Evolutionary conservation across 345 rosid species (phyloP), one percentile per base, ranked within the genome.

Genomic region (Eucalyptus brandiana): DNA sequence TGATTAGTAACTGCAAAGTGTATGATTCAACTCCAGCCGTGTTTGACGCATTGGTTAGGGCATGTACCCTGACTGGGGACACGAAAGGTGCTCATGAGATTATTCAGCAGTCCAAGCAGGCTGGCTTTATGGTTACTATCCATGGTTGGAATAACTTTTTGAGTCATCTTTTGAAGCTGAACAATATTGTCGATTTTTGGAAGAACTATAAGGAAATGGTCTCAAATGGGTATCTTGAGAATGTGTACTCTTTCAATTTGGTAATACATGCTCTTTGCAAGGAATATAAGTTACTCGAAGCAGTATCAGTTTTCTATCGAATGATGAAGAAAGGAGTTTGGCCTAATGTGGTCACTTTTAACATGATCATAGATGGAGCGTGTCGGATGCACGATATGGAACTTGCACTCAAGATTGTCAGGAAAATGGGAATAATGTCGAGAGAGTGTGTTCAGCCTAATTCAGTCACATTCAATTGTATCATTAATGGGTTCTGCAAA

Each of bases 261-360:
- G 90, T 95, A 50, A 93, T 95, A 54, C 91, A 94, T 92, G 95
- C 97, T 72, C 93, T 93, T 90, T 93, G 95, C 89, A 95, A 93
- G 90, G 93, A 95, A 90, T 53, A 53, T 81, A 91, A 89, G 90
- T 54, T 94, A 89, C 65, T 48, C 30, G 95, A 93, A 93, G 94
- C 97, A 15, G 47, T 94, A 51, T 94, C 96, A 5, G 90, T 91
- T 48, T 93, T 94, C 89, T 95, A 95, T 88, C 91, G 91, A 92
- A 93, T 93, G 94, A 89, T 95, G 92, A 96, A 96, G 92, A 42
- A 91, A 89, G 95, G 96, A 42, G 88, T 93, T 58, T 91, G 94
- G 94, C 97, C 97, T 87, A 95, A 96, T 90, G 93, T 93, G 93
- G 95, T 95, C 90, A 93, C 95, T 88, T 94, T 94, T 90, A 96